Conservation (phyloP, 768 basidiomycete species). For the Mycena indigotica region DNA sequence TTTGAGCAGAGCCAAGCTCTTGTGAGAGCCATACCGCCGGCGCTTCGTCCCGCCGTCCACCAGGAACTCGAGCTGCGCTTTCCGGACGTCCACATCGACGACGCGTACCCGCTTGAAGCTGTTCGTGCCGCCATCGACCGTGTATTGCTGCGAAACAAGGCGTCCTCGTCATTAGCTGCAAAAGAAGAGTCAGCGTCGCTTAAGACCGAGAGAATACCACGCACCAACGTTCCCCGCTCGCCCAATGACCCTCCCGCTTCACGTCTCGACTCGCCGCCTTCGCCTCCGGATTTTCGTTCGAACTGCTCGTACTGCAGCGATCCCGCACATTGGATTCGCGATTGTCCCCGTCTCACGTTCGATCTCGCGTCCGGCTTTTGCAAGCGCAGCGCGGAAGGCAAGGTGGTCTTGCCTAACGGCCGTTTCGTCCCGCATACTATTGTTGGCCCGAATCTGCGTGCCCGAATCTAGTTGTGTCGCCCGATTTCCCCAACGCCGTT, state of each 20-base stretch:
- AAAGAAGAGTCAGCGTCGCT: background rate
- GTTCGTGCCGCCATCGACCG: background rate
- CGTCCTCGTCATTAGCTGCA: background rate
- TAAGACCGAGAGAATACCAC: background rate
- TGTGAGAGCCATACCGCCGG: conserved; percentile 8
- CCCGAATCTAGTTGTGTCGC: background rate
- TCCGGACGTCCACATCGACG: background rate
- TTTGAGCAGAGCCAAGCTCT: conserved; percentile 26
- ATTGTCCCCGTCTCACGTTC: background rate
- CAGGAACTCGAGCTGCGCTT: conserved; percentile 16
- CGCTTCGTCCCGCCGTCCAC: background rate
- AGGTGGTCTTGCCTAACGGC: background rate
- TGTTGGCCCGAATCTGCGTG: background rate
- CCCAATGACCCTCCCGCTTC: background rate
- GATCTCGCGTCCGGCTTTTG: background rate
- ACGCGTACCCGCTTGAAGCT: background rate
- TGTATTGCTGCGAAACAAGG: background rate
- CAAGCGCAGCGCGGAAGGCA: background rate
- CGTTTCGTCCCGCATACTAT: background rate
- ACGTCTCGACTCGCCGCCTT: no score
- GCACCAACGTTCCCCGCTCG: background rate
- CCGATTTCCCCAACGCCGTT: background rate
- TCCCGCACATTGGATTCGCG: background rate
- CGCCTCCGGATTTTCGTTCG: background rate
- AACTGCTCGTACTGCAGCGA: background rate